Evolutionary conservation across 192 early-diverging fungal genomes (phyloP), one percentile per base, ranked within the genome.

Genomic region (Pilobolus umbonatus): DNA sequence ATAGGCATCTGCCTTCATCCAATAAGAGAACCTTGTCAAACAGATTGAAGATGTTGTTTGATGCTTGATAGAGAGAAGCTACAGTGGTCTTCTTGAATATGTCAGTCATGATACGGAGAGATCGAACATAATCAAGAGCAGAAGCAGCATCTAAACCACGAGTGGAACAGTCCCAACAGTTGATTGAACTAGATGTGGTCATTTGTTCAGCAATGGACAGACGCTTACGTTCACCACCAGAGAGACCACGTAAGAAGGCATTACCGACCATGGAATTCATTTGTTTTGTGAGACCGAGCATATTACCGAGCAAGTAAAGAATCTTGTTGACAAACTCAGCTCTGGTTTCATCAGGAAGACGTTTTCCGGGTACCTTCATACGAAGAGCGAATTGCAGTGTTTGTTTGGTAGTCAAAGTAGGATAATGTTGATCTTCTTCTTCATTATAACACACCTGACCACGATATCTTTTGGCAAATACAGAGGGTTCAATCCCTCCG

Each of bases 351-450:
- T 72, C 68, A 9, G 73, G 71, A 32, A 85, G 57, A 36, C 77
- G 76, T 34, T 42, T 67, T 47, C 81, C 79, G 21, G 83, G 84
- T 22, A 76, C 86, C 60, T 86, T 86, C 75, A 80, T 88, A 63
- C 84, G 77, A 48, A 91, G 73, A 0, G 88, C 91, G 66, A 86
- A 89, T 45, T 85, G 75, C 11, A 90, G 77, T 21, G 88, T 93
- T 68, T 89, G 81, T 39, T 84, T 81, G 15, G 89, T 84, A 7
- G 88, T 88, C 65, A 91, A 57, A n/a, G 86, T 86, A 7, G 88
- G 84, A 65, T 80, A 88, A 60, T 94, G 88, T 36, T 79, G 74
- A 55, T 90, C 89, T 64, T 88, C 86, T 76, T 94, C 91, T 67
- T 85, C 79, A 61, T 85, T 87, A 60, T 91, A 94, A 19, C 80